Evolutionary conservation across 768 basidiomycete genomes (phyloP).

Genomic region (Lentinula guzmanii): DNA sequence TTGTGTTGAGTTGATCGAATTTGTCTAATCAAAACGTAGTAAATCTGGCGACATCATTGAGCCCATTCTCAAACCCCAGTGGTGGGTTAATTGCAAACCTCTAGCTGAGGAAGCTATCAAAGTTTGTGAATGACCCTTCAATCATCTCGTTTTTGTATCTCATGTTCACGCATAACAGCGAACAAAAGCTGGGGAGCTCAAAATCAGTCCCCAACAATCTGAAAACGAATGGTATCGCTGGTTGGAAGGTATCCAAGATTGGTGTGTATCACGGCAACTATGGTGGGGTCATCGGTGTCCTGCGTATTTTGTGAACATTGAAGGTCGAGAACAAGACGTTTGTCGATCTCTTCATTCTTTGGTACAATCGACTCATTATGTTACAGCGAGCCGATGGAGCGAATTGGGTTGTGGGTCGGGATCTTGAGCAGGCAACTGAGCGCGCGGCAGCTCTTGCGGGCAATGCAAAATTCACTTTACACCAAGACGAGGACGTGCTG

Average conservation of each 20-base stretch:
- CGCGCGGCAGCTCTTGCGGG: slow-evolving; percentile 66
- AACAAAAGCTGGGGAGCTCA: slow-evolving; percentile 80
- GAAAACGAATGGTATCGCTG: slow-evolving; percentile 96
- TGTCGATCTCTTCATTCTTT: slow-evolving; percentile 12
- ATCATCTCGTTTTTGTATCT: neutral
- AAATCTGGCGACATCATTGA: slow-evolving; percentile 98
- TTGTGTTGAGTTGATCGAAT: neutral
- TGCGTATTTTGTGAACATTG: slow-evolving; percentile 86
- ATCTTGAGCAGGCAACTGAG: slow-evolving; percentile 66
- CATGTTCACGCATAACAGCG: slow-evolving; percentile 43
- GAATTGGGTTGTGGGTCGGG: slow-evolving; percentile 90
- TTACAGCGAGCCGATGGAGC: slow-evolving; percentile 59
- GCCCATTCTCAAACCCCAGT: slow-evolving; percentile 92
- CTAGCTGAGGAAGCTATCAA: slow-evolving; percentile 86
- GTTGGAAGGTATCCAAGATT: slow-evolving; percentile 94
- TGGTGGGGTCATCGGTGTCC: slow-evolving; percentile 99
- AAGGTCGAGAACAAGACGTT: slow-evolving; percentile 68
- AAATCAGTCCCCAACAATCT: slow-evolving; percentile 76
- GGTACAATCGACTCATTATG: neutral
- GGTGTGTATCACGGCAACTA: slow-evolving; percentile 97
- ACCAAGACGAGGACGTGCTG: slow-evolving; percentile 95
- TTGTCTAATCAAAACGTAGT: slow-evolving; percentile 29
- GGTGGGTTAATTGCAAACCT: slow-evolving; percentile 96
- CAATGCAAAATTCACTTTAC: slow-evolving; percentile 63
- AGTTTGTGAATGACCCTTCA: slow-evolving; percentile 31